These are phyloP conservation scores for Kluyveromyces lactis DNA, from an alignment of 805 yeast genomes.

Conservation along the genomic window DNA sequence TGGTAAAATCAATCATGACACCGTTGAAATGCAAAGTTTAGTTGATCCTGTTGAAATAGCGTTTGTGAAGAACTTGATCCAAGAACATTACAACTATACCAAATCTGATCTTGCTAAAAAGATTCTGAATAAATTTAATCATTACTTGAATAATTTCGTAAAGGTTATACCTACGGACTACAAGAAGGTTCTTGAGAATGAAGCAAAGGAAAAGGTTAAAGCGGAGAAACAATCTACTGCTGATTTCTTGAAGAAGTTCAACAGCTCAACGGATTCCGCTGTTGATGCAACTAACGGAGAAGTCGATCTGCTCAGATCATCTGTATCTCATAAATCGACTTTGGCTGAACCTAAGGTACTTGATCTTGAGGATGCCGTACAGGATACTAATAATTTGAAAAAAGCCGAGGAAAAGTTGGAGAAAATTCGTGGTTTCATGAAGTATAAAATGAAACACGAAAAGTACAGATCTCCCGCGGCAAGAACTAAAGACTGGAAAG, in stretches of 20 bases:
- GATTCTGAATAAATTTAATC: constrained; percentile 77
- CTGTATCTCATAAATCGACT: constrained; percentile 26
- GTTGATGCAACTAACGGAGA: constrained; percentile 89
- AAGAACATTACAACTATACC: constrained; percentile 93
- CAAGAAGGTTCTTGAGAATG: constrained; percentile 78
- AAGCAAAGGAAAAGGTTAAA: constrained; percentile 62
- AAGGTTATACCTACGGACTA: constrained; percentile 91
- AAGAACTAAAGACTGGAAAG: constrained; percentile 88
- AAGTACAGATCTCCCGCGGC: constrained; percentile 69
- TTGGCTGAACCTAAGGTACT: constrained; percentile 70
- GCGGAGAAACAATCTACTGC: constrained; percentile 49
- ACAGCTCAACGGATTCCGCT: constrained; percentile 62
- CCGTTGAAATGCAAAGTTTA: constrained; percentile 70
- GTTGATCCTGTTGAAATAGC: constrained; percentile 90
- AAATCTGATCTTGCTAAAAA: constrained; percentile 83
- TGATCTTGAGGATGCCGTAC: constrained; percentile 84
- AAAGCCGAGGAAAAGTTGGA: constrained; percentile 51
- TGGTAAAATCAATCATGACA: constrained; percentile 68
- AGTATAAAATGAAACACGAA: constrained; percentile 84
- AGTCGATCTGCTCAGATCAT: constrained; percentile 48
- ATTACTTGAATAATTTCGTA: constrained; percentile 80
- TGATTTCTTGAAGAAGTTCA: constrained; percentile 57
- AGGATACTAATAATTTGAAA: constrained; percentile 57
- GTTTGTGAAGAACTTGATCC: constrained; percentile 83
- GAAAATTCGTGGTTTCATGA: constrained; percentile 84